Base-by-base conservation (phyloP, 306 rosid species). In the Malus sieversii region DNA sequence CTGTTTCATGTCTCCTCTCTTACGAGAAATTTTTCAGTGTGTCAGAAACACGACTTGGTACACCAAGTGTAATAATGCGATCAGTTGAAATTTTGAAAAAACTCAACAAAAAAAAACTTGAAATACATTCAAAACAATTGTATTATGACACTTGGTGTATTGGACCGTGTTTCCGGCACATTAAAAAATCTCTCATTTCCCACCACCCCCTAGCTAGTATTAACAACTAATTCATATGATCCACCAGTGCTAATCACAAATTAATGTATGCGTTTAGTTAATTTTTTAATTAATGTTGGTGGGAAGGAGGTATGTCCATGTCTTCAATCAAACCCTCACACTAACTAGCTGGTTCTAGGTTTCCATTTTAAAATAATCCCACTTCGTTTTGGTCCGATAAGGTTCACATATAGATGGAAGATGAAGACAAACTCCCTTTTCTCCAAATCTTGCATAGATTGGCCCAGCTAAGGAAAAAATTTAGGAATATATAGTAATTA, bases 371-470 rank as follows among this genome's bases (percentile, higher is more conserved):
- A 66, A 33, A 57, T 67, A 40, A 59, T 74, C 44, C 70, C 60
- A 25, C 29, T 4, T 79, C 80, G 78, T 74, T 76, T 82, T 82
- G 79, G 84, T 32, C 78, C 58, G 22, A 73, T 44, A 44, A 10
- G 45, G n/a, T 62, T 62, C 77, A 12, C 51, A 42, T 1, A 40
- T 2, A 38, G 62, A 48, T 60, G 33, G 68, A 44, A 79, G 81
- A 81, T 69, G 64, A 81, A 71, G 90, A 88, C 88, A 84, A 85
- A 75, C 33, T 30, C 33, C 33, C 85, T 85, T 90, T 85, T 82
- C 63, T 82, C 75, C 80, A 87, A 85, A 88, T 88, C 87, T 90
- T 70, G 68, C 71, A 53, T 25, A 67, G 58, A 81, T 77, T 72
- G 72, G 72, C 25, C 67, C 53, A 33, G 32, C 69, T 18, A 61